Evolutionary conservation across 2,329 filamentous ascomycete genomes (phyloP), one percentile per base, ranked within the genome.

Genomic region (Aspergillus sp.): DNA sequence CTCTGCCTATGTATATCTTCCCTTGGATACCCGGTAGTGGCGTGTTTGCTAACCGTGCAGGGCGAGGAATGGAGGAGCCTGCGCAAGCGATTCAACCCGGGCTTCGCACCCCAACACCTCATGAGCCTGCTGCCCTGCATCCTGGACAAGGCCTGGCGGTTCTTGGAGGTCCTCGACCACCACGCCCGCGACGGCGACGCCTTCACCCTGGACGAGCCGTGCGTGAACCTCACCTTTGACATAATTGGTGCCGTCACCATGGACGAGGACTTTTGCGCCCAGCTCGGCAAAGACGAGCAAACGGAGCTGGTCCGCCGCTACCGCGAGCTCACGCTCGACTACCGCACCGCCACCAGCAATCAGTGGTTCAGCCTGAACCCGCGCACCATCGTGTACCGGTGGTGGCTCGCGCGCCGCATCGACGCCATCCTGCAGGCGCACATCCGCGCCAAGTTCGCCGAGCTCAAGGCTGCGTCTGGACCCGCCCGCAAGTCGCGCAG

Each of bases 21-120:
- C 21, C 45, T 4, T 36, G 9, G 4, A 19, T 19, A 16, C 29
- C 1, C 11, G n/a, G 25, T 29, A 38, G 32, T 48, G 13, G 14
- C 9, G 16, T 9, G 14, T 38, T n/a, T 38, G n/a, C 13, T 41
- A 11, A 31, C 42, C 21, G 20, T 42, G 14, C n/a, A 69, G 45
- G 64, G 62, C 3, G 50, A 57, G 13, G 23, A 61, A 17, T 69
- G 66, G 66, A 70, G 67, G 49, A 46, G 45, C 0, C 57, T 69
- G 23, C 61, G 67, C 32, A 59, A 59, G 21, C 57, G 63, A n/a
- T 68, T 68, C 53, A 71, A 68, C 43, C 64, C 66, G 0, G 67
- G 66, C 13, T 70, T 71, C 47, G 58, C 63, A 0, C 57, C 60
- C 4, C 57, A 54, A 45, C 60, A 71, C 50, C 57, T 70, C 6